Conservation (phyloP, 192 early-diverging fungal genomes). For the Coemansia asiatica region DNA sequence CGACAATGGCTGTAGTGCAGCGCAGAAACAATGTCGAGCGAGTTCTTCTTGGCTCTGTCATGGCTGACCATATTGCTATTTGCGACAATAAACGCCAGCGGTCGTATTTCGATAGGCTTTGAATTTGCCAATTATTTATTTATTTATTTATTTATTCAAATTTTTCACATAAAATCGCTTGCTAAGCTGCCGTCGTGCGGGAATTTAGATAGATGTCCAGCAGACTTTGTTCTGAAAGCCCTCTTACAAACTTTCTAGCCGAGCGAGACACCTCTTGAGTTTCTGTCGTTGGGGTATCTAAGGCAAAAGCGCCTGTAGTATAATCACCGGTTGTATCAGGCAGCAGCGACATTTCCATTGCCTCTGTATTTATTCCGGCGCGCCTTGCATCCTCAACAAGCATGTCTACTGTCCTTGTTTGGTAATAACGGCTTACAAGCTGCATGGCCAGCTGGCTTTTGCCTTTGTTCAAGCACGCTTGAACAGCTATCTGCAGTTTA, state of each 20-base stretch:
- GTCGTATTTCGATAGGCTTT: neutral
- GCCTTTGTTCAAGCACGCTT: conserved; percentile 31
- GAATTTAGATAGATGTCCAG: conserved; percentile 39
- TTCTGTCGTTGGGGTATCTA: conserved; percentile 2
- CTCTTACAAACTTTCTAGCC: conserved; percentile 12
- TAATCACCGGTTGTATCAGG: neutral
- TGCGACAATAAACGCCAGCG: conserved; percentile 13
- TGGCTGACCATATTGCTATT: conserved; percentile 50
- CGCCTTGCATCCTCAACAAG: conserved; percentile 28
- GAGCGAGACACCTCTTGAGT: conserved; percentile 21
- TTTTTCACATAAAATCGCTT: neutral
- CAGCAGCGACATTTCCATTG: neutral
- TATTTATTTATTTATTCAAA: conserved; percentile 3
- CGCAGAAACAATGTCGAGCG: conserved; percentile 21
- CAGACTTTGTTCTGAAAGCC: conserved; percentile 27
- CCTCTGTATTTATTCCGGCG: conserved; percentile 18
- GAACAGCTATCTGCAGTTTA: conserved; percentile 30
- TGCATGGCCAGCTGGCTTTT: conserved; percentile 37
- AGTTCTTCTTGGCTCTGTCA: conserved; percentile 45
- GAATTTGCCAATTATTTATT: conserved; percentile 1
- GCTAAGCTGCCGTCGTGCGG: conserved; percentile 6
- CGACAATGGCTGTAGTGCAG: conserved; percentile 37
- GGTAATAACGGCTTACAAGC: conserved; percentile 43
- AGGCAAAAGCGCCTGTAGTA: neutral
- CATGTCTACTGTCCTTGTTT: conserved; percentile 25